phyloP scores from a whole-genome alignment of 345 rosid genomes.

The Abelmoschus esculentus region DNA sequence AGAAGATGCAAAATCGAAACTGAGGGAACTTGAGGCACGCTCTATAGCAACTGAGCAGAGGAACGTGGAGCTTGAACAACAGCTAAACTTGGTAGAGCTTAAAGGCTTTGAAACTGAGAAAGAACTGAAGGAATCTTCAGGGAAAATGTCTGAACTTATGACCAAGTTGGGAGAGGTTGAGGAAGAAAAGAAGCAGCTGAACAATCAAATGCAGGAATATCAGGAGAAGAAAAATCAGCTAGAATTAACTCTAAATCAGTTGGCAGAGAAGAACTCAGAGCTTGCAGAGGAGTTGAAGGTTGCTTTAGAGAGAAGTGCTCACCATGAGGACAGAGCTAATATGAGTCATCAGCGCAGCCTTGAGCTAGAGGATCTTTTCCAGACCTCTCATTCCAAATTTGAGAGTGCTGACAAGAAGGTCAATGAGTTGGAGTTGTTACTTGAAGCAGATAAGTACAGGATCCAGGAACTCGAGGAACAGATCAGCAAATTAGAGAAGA shows the following conservation, averaged over 20 bases:
- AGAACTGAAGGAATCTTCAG: slow-evolving; percentile 48
- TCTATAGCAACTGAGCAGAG: slow-evolving; percentile 59
- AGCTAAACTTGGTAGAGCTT: slow-evolving; percentile 40
- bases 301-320: neutral
- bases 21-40: slow-evolving; percentile 59
- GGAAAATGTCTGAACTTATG: slow-evolving; percentile 47
- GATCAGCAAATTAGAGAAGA: slow-evolving; percentile 56
- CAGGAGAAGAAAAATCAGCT: slow-evolving; percentile 39
- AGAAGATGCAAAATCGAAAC: slow-evolving; percentile 54
- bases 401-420: slow-evolving; percentile 65
- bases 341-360: slow-evolving; percentile 54
- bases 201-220: slow-evolving; percentile 39
- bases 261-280: neutral
- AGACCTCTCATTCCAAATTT: slow-evolving; percentile 56
- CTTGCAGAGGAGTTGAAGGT: neutral
- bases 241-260: slow-evolving; percentile 31
- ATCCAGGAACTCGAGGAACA: slow-evolving; percentile 93
- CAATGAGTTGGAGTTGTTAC: slow-evolving; percentile 75
- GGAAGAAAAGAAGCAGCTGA: slow-evolving; percentile 49
- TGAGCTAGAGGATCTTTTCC: slow-evolving; percentile 60
- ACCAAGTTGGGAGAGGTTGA: slow-evolving; percentile 40
- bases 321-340: slow-evolving; percentile 14
- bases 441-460: slow-evolving; percentile 74
- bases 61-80: slow-evolving; percentile 71
- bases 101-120: slow-evolving; percentile 49